Base-by-base conservation (phyloP, 768 basidiomycete species). In the Mrakia hoshinonis region DNA sequence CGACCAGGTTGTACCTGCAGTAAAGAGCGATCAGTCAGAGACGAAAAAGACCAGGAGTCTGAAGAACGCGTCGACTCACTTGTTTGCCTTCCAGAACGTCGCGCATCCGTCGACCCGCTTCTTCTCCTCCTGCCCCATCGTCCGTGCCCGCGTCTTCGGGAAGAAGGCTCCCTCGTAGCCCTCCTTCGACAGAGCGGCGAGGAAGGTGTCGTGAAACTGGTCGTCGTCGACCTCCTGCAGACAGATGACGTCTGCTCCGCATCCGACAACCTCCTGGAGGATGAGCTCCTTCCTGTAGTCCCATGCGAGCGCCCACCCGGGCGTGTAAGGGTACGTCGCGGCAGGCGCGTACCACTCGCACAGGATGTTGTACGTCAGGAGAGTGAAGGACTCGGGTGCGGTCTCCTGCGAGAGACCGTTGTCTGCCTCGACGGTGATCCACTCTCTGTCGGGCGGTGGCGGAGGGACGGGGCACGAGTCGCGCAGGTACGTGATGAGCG, bases 291-390 rank as follows among this genome's bases (percentile, higher is more conserved):
- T 92, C 72, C 96, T 86, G 77, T 93, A 97, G 55, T 89, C 86
- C 96, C 96, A 99, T n/a, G 85, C 83, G 48, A 99, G 83, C 0
- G 96, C 96, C 95, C 96, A 98, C 0, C 87, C 84, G 1, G 96
- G 96, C 0, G 96, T 98, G 80, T 99, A 99, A 1, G 92, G 92
- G 78, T 98, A 99, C 79, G 94, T 80, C 74, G 86, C 83, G 75
- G 89, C 86, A 38, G 94, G 93, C 18, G 96, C 96, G 76, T 85
- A 89, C 77, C 86, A 85, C 77, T 95, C 91, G 80, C 91, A 94
- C 13, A 99, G 86, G 73, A 98, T 93, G 80, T 99, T 99, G 84
- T 92, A 97, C 78, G 85, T 89, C 22, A 97, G 81, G 38, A 90
- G 84, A 62, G 85, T 89, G 81, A 95, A 87, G 2, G 85, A 85